Evolutionary conservation across 2,329 filamentous ascomycete species (phyloP).

Genomic region (Colletotrichum cordylinicola): DNA sequence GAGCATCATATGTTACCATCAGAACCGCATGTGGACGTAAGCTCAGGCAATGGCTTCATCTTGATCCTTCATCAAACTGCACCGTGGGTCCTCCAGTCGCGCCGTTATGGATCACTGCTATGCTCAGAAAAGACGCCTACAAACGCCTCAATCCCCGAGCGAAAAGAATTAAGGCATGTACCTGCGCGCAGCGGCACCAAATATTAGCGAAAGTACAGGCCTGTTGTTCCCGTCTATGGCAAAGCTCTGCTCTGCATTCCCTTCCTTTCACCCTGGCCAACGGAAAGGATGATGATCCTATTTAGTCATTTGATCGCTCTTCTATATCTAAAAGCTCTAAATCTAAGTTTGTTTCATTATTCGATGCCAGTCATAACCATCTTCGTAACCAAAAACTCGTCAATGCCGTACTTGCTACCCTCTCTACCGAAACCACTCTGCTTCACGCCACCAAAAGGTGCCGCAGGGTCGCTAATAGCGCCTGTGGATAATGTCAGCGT

Average conservation of each 20-base stretch:
- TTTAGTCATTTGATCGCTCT: not conserved
- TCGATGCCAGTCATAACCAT: constrained; percentile 23
- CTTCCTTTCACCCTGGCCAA: not conserved
- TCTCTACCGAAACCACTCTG: constrained; percentile 54
- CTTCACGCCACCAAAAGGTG: constrained; percentile 54
- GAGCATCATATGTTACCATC: not conserved
- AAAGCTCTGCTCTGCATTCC: not conserved
- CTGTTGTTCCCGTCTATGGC: not conserved
- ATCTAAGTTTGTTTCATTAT: not conserved
- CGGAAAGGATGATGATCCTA: not conserved
- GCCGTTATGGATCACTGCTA: accelerated
- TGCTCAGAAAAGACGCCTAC: not conserved
- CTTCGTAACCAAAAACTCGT: constrained; percentile 22
- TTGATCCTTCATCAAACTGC: not conserved
- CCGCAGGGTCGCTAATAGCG: constrained; percentile 40
- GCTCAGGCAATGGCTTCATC: not conserved
- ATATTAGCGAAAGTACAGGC: not conserved
- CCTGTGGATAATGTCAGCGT: not conserved
- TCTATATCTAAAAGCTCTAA: not conserved
- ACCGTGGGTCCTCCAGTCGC: accelerated
- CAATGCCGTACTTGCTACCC: constrained; percentile 42
- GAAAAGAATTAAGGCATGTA: not conserved
- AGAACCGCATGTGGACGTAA: not conserved
- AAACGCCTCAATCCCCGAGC: not conserved
- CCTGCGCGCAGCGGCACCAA: not conserved